phyloP scores from a whole-genome alignment of 768 basidiomycete genomes.

The Cystofilobasidium bisporidii region DNA sequence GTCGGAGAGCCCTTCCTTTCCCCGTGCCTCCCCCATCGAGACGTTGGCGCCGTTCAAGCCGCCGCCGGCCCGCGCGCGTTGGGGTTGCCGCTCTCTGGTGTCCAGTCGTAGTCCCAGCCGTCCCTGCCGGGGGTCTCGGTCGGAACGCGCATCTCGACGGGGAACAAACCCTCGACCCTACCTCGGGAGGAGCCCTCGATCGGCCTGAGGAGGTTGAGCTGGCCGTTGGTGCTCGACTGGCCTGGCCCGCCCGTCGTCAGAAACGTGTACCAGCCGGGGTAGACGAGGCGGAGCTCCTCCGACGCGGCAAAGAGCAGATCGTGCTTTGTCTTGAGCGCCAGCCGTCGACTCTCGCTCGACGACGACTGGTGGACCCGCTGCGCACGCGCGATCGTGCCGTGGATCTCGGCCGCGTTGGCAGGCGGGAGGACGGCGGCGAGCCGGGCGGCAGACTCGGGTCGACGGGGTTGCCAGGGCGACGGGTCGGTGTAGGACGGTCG shows the following conservation, averaged over 20 bases:
- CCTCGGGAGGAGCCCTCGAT: conserved; percentile 1
- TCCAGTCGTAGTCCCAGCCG: conserved; percentile 26
- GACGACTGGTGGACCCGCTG: not conserved
- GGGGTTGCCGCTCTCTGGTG: not conserved
- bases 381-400: conserved; percentile 22
- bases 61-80: too few species aligned
- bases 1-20: too few species aligned
- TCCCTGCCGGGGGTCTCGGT: conserved; percentile 19
- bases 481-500: not conserved
- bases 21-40: too few species aligned
- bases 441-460: conserved; percentile 4
- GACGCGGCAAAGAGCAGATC: conserved; percentile 10
- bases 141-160: conserved; percentile 21
- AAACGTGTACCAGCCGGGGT: conserved; percentile 15
- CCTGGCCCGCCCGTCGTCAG: conserved; percentile 7
- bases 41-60: too few species aligned
- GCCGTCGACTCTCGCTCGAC: not conserved
- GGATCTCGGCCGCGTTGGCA: not conserved
- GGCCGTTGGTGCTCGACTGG: not conserved
- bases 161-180: conserved; percentile 20
- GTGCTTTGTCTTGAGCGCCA: not conserved
- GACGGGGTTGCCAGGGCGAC: conserved; percentile 5
- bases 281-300: conserved; percentile 12
- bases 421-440: conserved; percentile 16
- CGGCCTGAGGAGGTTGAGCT: not conserved